Evolutionary conservation across 2,329 filamentous ascomycete species (phyloP).

Genomic region (Emydomyces testavorans): DNA sequence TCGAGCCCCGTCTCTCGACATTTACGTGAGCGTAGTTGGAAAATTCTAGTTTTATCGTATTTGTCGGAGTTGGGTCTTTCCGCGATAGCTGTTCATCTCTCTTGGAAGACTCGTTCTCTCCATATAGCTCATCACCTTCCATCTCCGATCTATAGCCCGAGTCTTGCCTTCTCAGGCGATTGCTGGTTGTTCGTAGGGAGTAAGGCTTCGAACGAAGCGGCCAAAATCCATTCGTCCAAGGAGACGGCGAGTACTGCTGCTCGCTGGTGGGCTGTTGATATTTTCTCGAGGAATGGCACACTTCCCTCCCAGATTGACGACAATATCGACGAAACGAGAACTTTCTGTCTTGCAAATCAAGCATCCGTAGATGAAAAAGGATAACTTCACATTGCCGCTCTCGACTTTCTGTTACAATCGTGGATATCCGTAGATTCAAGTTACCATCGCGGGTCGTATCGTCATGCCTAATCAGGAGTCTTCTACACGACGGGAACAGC

Average conservation of each 20-base stretch:
- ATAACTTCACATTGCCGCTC: constrained; percentile 53
- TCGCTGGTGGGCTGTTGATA: constrained; percentile 46
- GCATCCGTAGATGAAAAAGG: constrained; percentile 90
- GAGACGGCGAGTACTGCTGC: constrained; percentile 44
- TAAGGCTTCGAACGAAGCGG: constrained; percentile 47
- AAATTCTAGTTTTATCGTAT: constrained; percentile 82
- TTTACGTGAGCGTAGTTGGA: constrained; percentile 94
- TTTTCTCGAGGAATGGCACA: constrained; percentile 71
- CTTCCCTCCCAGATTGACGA: constrained; percentile 81
- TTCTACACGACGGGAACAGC: constrained; percentile 74
- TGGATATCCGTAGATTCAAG: constrained; percentile 90
- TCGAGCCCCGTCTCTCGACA: constrained; percentile 56
- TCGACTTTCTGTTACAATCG: constrained; percentile 47
- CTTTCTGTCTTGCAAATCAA: constrained; percentile 72
- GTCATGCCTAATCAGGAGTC: constrained; percentile 76
- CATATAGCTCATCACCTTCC: constrained; percentile 30
- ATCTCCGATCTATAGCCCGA: constrained; percentile 45
- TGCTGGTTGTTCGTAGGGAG: constrained; percentile 33
- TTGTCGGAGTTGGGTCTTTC: constrained; percentile 45
- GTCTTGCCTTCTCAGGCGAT: constrained; percentile 44
- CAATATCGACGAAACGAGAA: constrained; percentile 89
- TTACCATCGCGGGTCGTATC: constrained; percentile 84
- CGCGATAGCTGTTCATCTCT: neutral
- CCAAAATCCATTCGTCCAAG: constrained; percentile 49
- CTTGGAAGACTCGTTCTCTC: constrained; percentile 16